Percentiles rank a stretch among this genome's conserved stretches.
These are phyloP conservation scores for Osmanthus fragrans DNA, from an alignment of 257 asterid species.

Conservation along the genomic window DNA sequence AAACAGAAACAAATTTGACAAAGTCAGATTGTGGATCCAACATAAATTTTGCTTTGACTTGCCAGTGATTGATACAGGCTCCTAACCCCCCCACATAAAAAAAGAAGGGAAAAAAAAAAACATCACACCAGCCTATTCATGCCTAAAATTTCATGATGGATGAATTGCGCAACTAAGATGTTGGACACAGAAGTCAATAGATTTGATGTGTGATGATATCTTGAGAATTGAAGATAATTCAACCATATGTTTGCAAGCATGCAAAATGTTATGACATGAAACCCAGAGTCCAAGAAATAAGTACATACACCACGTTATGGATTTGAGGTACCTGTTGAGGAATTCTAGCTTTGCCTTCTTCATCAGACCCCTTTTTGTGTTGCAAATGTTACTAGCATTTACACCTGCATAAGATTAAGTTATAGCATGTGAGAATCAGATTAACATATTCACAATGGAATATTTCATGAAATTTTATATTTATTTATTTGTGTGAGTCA, in stretches of 20 bases:
- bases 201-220: too few species aligned
- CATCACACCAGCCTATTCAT: too few species aligned
- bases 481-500: neutral
- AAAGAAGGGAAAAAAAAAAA: too few species aligned
- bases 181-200: too few species aligned
- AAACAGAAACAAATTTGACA: neutral
- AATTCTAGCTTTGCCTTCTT: slow-evolving; percentile 89
- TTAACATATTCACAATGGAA: slow-evolving; percentile 6
- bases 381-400: slow-evolving; percentile 51
- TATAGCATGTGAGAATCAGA: neutral
- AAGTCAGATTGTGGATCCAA: neutral
- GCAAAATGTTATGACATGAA: neutral
- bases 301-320: neutral
- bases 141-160: too few species aligned
- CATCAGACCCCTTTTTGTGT: slow-evolving; percentile 75
- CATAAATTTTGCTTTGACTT: neutral
- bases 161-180: too few species aligned
- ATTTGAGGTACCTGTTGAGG: slow-evolving; percentile 59
- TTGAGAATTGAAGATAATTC: too few species aligned
- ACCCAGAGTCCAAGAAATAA: neutral
- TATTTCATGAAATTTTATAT: slow-evolving; percentile 2
- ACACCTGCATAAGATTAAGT: slow-evolving; percentile 32
- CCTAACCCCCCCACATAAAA: neutral
- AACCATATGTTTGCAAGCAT: too few species aligned
- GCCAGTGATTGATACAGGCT: neutral